These are phyloP conservation scores for Sungouiella blattae DNA, from an alignment of 805 yeast species.

Conservation along the genomic window DNA sequence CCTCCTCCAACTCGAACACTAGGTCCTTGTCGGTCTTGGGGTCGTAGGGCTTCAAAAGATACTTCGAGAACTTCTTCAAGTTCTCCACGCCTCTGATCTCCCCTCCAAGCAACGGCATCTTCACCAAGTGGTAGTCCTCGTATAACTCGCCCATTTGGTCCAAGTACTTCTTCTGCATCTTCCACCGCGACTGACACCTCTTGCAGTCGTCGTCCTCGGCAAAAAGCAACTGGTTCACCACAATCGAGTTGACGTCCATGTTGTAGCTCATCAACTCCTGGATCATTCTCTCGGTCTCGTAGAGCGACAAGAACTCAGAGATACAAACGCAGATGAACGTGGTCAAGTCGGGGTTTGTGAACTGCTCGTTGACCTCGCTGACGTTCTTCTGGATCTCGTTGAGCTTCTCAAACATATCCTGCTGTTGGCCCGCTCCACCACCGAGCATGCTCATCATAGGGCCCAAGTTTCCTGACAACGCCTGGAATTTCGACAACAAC, in stretches of 20 bases:
- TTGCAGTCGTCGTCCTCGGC: slow-evolving; percentile 84
- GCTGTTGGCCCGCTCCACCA: slow-evolving; percentile 58
- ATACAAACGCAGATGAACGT: slow-evolving; percentile 96
- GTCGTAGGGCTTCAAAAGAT: slow-evolving; percentile 73
- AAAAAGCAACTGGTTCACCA: slow-evolving; percentile 88
- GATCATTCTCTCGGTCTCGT: slow-evolving; percentile 96
- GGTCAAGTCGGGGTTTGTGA: slow-evolving; percentile 92
- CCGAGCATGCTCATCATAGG: slow-evolving; percentile 81
- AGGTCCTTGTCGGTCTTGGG: slow-evolving; percentile 56
- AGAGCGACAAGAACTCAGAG: slow-evolving; percentile 90
- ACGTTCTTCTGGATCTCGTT: slow-evolving; percentile 79
- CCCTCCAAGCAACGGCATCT: slow-evolving; percentile 90
- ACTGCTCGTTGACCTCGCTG: slow-evolving; percentile 86
- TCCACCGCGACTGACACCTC: slow-evolving; percentile 89
- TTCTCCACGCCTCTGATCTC: slow-evolving; percentile 93
- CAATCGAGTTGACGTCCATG: slow-evolving; percentile 95
- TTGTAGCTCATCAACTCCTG: slow-evolving; percentile 93
- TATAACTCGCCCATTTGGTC: slow-evolving; percentile 94
- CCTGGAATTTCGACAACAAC: slow-evolving; percentile 81
- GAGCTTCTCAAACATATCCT: slow-evolving; percentile 74
- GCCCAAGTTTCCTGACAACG: slow-evolving; percentile 81
- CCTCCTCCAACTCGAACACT: slow-evolving; percentile 53
- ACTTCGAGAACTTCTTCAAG: slow-evolving; percentile 77
- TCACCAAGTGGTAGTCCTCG: slow-evolving; percentile 94
- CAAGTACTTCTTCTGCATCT: slow-evolving; percentile 92